Percentiles rank a stretch among this genome's conserved stretches.
Conservation (phyloP, 73 alveolate genomes). For the Breviolum minutum region DNA sequence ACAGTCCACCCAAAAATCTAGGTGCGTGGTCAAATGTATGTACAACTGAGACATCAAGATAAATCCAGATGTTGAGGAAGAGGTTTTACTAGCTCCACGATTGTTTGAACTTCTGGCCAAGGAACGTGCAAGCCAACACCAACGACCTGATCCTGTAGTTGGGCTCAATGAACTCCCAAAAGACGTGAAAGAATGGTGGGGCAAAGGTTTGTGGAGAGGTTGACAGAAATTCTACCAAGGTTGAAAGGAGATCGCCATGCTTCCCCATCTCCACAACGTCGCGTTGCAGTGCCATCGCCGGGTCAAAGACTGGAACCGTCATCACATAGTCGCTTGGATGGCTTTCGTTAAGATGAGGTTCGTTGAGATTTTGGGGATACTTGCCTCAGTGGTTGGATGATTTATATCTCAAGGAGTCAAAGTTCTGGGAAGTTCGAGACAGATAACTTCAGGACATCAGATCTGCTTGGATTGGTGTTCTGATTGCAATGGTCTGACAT, state of each 20-base stretch:
- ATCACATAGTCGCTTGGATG: slow-evolving; percentile 11
- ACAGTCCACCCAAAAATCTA: no score
- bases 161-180: neutral
- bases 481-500: neutral
- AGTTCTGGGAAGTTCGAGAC: no score
- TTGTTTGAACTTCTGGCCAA: neutral
- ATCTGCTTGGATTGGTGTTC: neutral
- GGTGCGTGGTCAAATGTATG: no score
- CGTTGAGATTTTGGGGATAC: no score
- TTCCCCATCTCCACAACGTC: slow-evolving; percentile 21
- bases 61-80: no score
- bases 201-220: no score
- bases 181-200: no score
- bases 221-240: neutral
- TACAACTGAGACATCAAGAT: no score
- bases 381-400: no score
- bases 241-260: neutral
- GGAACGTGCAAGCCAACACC: slow-evolving; percentile 38
- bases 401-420: no score
- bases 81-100: no score
- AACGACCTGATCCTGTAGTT: neutral
- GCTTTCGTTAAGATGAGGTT: neutral
- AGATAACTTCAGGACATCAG: no score
- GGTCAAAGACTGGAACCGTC: neutral
- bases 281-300: slow-evolving; percentile 26